These are phyloP conservation scores for Coniella vitis DNA, from an alignment of 2,329 filamentous ascomycete genomes.

Conservation along the genomic window DNA sequence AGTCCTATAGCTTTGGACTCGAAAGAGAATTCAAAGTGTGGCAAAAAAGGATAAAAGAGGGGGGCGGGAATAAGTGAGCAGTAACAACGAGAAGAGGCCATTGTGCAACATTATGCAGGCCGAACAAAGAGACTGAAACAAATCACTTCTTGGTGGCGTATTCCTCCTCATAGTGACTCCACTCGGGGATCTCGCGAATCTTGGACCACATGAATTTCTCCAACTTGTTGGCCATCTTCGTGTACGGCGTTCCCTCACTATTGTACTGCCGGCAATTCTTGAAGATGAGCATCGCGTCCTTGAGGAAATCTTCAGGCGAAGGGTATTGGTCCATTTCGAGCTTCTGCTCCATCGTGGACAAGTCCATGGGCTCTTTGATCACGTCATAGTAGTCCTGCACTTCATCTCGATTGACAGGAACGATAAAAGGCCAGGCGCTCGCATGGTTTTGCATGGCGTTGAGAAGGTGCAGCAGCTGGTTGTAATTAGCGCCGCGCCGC, in stretches of 20 bases:
- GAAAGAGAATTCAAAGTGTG: no score
- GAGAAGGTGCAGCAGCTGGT: conserved; percentile 83
- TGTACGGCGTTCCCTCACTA: conserved; percentile 89
- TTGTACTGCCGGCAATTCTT: conserved; percentile 96
- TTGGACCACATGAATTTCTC: conserved; percentile 94
- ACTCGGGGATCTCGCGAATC: conserved; percentile 87
- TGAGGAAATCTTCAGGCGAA: conserved; percentile 86
- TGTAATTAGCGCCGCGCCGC: conserved; percentile 93
- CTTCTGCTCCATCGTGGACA: conserved; percentile 91
- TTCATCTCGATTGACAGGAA: conserved; percentile 90
- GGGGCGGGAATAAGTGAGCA: no score
- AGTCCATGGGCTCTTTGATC: conserved; percentile 96
- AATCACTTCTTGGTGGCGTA: not conserved
- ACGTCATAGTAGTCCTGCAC: conserved; percentile 99
- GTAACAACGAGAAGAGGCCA: no score
- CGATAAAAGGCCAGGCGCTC: conserved; percentile 88
- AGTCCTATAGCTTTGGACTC: no score
- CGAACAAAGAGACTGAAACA: no score
- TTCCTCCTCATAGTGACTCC: conserved; percentile 57
- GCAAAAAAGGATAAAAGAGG: not conserved
- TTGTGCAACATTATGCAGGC: no score
- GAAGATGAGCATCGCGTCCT: conserved; percentile 82
- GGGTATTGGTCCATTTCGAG: conserved; percentile 89
- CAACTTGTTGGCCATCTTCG: conserved; percentile 88
- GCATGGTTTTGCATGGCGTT: conserved; percentile 94